Percentiles rank a stretch among this genome's conserved stretches.
phyloP scores from a whole-genome alignment of 2,329 filamentous ascomycete species.

The Xylariaceae sp. region DNA sequence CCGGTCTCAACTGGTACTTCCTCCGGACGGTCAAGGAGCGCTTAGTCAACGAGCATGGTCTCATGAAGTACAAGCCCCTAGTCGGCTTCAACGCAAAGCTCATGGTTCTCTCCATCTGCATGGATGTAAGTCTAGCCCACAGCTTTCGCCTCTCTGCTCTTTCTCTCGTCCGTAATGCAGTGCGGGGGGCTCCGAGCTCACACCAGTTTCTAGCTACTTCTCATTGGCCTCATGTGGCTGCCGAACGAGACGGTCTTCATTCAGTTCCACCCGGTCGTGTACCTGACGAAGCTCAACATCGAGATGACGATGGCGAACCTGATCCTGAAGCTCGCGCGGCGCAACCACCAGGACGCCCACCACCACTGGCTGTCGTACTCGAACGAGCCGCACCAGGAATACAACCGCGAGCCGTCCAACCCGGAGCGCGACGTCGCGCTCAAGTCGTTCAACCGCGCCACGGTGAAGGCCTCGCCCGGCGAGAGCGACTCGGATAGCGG shows the following conservation, averaged over 20 bases:
- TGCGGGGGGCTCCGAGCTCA: conserved; percentile 1
- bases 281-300: conserved; percentile 16
- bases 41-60: conserved; percentile 36
- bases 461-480: background rate
- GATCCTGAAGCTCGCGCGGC: conserved; percentile 1
- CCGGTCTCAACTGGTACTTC: conserved; percentile 45
- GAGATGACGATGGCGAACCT: conserved; percentile 12
- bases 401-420: background rate
- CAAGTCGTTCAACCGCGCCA: conserved; percentile 1
- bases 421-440: conserved; percentile 2
- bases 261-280: conserved; percentile 12
- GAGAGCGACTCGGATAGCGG: conserved; percentile 1
- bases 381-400: background rate
- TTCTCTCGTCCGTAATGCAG: background rate
- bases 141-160: background rate
- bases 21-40: conserved; percentile 37
- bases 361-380: background rate
- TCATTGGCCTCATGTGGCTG: conserved; percentile 14
- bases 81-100: conserved; percentile 42
- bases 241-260: conserved; percentile 9
- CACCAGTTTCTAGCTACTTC: conserved; percentile 9
- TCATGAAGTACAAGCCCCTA: conserved; percentile 43
- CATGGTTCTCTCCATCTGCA: conserved; percentile 39
- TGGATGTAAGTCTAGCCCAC: conserved; percentile 32
- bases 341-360: background rate